Evolutionary conservation across 345 rosid genomes (phyloP), one percentile per base, ranked within the genome.

Genomic region (Salix arbutifolia): DNA sequence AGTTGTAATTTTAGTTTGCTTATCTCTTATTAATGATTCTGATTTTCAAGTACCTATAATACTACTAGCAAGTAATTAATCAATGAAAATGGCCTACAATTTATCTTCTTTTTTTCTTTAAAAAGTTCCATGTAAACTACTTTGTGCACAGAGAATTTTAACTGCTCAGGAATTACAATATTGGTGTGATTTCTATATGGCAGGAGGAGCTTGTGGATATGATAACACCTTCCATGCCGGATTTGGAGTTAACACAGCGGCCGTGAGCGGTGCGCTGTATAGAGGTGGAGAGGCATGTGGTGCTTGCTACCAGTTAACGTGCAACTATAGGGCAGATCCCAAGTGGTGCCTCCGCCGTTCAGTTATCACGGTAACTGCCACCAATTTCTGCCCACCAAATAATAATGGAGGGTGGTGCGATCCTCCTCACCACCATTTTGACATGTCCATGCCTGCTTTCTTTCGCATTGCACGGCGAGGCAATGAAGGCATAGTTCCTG

Each of bases 181-280:
- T 9, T 33, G 52, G 1, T 50, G 6, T 26, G 1, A 14, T 0
- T 40, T 52, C n/a, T 6, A 26, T 40, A 10, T 23, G 40, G 37
- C 67, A 93, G 97, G 97, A 70, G 97, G 97, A 77, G 97, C 94
- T 6, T 93, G 97, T 80, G 97, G 94, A 2, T 91, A 91, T 71
- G 94, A 93, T 23, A 91, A 91, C 80, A 87, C 96, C 0, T 76
- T 81, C 72, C 93, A 84, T 75, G 92, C 96, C 69, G 97, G 96
- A 14, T 93, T 93, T 30, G 96, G 97, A 71, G 85, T 84, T 12
- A 85, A 89, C 82, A 93, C 91, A 21, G 87, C 92, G 11, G 97
- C 97, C 2, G 69, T 93, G 69, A 91, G 97, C 50, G 87, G 89
- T 37, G 91, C 87, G 31, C 83, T 91, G 58, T 93, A 86, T 68